Evolutionary conservation across 768 basidiomycete genomes (phyloP).

Genomic region (Amanita pallidorosea): DNA sequence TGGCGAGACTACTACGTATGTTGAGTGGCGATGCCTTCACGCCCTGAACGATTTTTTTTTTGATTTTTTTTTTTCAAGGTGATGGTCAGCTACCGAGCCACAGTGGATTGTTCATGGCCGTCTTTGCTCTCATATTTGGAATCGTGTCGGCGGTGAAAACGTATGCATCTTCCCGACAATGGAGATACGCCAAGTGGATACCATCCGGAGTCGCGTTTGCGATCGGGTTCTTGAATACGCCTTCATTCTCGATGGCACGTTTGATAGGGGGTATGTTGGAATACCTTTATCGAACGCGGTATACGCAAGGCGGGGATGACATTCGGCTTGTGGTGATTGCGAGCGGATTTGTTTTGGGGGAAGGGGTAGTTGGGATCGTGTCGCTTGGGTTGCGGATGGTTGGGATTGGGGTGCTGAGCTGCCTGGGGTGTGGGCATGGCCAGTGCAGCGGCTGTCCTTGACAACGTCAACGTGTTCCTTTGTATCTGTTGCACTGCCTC

Average conservation of each 20-base stretch:
- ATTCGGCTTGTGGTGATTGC: conserved; percentile 81
- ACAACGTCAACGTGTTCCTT: neutral
- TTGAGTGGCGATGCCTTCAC: conserved; percentile 7
- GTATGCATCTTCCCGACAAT: conserved; percentile 34
- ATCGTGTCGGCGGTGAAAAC: conserved; percentile 58
- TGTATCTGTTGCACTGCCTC: conserved; percentile 12
- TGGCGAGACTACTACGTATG: conserved; percentile 69
- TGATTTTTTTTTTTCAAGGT: conserved; percentile 32
- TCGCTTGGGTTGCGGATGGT: conserved; percentile 63
- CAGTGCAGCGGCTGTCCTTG: conserved; percentile 59
- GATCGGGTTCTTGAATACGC: conserved; percentile 92
- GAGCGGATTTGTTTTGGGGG: conserved; percentile 92
- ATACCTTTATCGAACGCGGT: conserved; percentile 47
- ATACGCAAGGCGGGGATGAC: conserved; percentile 42
- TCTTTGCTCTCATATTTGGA: conserved; percentile 65
- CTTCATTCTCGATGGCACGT: conserved; percentile 87
- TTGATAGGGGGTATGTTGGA: conserved; percentile 82
- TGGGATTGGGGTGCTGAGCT: conserved; percentile 69
- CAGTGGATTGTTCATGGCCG: conserved; percentile 66
- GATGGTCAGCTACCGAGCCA: conserved; percentile 77
- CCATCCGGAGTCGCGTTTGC: conserved; percentile 94
- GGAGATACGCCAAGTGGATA: conserved; percentile 62
- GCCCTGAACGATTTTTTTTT: conserved; percentile 15
- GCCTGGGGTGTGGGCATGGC: conserved; percentile 78
- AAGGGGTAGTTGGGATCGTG: conserved; percentile 82